These are phyloP conservation scores for Porphyra umbilicalis DNA, from an alignment of 31 red algal genomes.

Conservation along the genomic window DNA sequence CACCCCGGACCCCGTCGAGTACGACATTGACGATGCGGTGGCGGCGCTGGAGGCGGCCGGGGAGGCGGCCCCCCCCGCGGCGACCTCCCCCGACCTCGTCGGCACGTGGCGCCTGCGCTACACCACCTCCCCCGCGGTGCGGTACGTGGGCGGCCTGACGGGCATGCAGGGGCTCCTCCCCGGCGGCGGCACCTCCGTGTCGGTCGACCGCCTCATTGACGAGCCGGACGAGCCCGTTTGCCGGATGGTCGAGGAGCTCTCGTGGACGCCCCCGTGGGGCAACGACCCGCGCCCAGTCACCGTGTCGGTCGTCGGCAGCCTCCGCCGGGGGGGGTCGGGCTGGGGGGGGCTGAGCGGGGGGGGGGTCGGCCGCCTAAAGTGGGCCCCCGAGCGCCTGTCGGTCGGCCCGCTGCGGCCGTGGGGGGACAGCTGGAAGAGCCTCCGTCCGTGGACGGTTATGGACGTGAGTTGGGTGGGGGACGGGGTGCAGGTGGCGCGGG, in stretches of 20 bases:
- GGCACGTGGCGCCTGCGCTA: not conserved
- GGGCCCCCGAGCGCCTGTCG: not conserved
- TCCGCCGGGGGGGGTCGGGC: not conserved
- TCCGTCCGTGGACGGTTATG: not conserved
- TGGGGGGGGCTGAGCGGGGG: not conserved
- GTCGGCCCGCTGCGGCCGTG: not conserved
- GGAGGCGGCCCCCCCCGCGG: not conserved
- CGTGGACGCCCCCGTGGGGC: not conserved
- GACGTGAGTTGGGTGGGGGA: not conserved
- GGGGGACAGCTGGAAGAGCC: conserved; percentile 1
- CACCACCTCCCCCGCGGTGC: not conserved
- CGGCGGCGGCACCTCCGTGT: not conserved
- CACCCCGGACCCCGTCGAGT: not conserved
- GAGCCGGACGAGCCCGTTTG: not conserved
- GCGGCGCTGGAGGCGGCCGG: not conserved
- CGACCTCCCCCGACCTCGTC: not conserved
- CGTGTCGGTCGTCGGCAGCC: not conserved
- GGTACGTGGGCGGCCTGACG: not conserved
- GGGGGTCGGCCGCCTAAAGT: not conserved
- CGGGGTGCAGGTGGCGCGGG: not conserved
- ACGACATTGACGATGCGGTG: not conserved
- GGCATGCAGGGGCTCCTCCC: not conserved
- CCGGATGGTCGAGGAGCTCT: not conserved
- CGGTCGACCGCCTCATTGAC: not conserved
- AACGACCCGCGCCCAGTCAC: not conserved